A percentile compares a stretch with the other conserved stretches of the same genome.
These are phyloP conservation scores for Calonectria naviculata DNA, from an alignment of 2,329 filamentous ascomycete species.

Conservation along the genomic window DNA sequence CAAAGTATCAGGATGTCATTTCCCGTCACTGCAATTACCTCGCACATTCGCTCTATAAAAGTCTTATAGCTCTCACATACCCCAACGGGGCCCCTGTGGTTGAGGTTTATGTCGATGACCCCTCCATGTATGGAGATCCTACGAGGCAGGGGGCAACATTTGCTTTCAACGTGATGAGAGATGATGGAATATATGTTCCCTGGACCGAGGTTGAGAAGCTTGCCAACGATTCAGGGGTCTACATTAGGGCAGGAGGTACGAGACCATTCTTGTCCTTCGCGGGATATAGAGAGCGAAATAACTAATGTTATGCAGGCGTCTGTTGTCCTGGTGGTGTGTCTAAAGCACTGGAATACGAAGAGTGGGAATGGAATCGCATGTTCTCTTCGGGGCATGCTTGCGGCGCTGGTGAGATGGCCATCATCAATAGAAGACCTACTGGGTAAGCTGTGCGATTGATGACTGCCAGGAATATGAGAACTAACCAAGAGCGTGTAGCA, in stretches of 20 bases:
- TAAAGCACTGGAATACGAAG: constrained; percentile 60
- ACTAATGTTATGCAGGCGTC: constrained; percentile 48
- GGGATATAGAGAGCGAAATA: not conserved
- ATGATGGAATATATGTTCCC: constrained; percentile 63
- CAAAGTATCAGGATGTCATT: constrained; percentile 53
- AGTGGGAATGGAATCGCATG: constrained; percentile 65
- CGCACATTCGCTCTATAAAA: constrained; percentile 58
- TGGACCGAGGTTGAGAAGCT: constrained; percentile 69
- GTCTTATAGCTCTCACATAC: constrained; percentile 61
- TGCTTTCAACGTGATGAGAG: constrained; percentile 70
- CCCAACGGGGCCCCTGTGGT: constrained; percentile 62
- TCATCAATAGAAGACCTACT: constrained; percentile 65
- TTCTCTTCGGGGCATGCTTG: constrained; percentile 69
- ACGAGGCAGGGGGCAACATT: constrained; percentile 69
- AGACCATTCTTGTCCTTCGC: no score
- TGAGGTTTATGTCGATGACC: constrained; percentile 65
- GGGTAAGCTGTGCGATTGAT: constrained; percentile 49
- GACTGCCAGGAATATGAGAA: not conserved
- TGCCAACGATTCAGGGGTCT: constrained; percentile 66
- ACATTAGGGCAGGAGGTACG: constrained; percentile 66
- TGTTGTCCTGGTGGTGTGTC: constrained; percentile 61
- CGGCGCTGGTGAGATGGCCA: constrained; percentile 61
- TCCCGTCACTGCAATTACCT: constrained; percentile 68
- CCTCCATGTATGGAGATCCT: constrained; percentile 59
- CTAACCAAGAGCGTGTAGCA: constrained; percentile 48